phyloP scores from a whole-genome alignment of 805 yeast species.

The Yamadazyma ubonensis region DNA sequence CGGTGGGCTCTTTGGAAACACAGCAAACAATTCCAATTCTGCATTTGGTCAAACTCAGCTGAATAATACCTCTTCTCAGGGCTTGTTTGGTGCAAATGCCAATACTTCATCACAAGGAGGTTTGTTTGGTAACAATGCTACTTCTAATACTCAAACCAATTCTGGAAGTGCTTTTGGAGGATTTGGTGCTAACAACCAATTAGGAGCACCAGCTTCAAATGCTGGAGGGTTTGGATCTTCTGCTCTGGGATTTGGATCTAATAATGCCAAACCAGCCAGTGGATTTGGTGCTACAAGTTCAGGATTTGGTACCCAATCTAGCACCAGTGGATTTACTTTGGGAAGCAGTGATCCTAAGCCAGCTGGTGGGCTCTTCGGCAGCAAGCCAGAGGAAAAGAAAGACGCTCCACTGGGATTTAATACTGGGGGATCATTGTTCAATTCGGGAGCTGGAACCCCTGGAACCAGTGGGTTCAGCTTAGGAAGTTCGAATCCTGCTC shows the following conservation, averaged over 20 bases:
- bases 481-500: slow-evolving; percentile 15
- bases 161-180: slow-evolving; percentile 1
- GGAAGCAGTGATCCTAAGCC: background rate
- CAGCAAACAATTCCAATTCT: slow-evolving; percentile 2
- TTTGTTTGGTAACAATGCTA: slow-evolving; percentile 1
- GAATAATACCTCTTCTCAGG: background rate
- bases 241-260: background rate
- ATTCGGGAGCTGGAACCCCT: slow-evolving; percentile 12
- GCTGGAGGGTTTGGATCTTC: background rate
- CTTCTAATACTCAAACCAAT: background rate
- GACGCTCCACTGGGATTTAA: slow-evolving; percentile 17
- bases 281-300: slow-evolving; percentile 11
- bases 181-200: background rate
- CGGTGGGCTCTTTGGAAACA: slow-evolving; percentile 20
- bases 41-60: slow-evolving; percentile 5
- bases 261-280: background rate
- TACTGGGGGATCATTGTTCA: slow-evolving; percentile 13
- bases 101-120: too few relatives aligned
- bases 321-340: slow-evolving; percentile 1
- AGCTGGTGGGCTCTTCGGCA: slow-evolving; percentile 6
- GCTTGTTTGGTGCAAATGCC: slow-evolving; percentile 6
- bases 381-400: slow-evolving; percentile 20
- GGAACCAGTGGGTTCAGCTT: slow-evolving; percentile 16
- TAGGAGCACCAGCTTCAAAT: background rate
- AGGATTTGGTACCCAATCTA: slow-evolving; percentile 6